Conservation (phyloP, 202 grass and related monocot genomes). For the Panicum virgatum region DNA sequence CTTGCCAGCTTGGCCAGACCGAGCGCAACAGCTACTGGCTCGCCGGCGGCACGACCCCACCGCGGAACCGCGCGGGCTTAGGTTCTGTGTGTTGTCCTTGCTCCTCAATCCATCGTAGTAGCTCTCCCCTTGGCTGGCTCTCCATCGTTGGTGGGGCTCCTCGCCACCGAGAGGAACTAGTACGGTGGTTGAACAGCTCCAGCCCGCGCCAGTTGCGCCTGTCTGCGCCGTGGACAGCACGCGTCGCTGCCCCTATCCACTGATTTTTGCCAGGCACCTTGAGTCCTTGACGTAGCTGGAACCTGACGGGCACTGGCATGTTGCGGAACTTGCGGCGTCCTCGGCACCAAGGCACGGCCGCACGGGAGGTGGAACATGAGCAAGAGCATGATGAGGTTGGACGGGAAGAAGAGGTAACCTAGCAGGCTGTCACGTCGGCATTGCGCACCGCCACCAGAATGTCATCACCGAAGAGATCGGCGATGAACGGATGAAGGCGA, state of each 20-base stretch:
- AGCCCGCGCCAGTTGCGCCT: constrained; percentile 43
- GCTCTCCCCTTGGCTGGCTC: constrained; percentile 19
- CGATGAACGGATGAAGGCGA: constrained; percentile 48
- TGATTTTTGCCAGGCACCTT: too few species aligned
- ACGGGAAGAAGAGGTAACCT: constrained; percentile 52
- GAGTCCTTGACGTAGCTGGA: too few species aligned
- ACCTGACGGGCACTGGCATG: constrained; percentile 24
- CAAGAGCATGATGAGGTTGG: constrained; percentile 32
- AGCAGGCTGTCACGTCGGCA: constrained; percentile 36
- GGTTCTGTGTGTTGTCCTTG: constrained; percentile 30
- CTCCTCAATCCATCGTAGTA: constrained; percentile 36
- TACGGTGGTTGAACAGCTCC: constrained; percentile 33
- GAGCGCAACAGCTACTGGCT: too few species aligned
- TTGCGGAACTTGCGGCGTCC: constrained; percentile 45
- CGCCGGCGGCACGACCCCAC: too few species aligned
- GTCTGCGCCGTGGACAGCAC: constrained; percentile 39
- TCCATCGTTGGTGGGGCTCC: constrained; percentile 23
- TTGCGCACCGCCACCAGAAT: constrained; percentile 30
- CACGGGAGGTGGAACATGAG: constrained; percentile 44
- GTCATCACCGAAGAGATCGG: constrained; percentile 47
- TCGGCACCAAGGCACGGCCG: constrained; percentile 35
- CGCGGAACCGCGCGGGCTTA: too few species aligned
- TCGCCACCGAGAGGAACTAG: constrained; percentile 54
- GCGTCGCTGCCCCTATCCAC: constrained; percentile 53
- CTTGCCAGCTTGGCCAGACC: too few species aligned